Percentiles rank a stretch among this genome's conserved stretches.
Evolutionary conservation across 1,139 yeast genomes (phyloP).

Genomic region (Zygoascus sp.): DNA sequence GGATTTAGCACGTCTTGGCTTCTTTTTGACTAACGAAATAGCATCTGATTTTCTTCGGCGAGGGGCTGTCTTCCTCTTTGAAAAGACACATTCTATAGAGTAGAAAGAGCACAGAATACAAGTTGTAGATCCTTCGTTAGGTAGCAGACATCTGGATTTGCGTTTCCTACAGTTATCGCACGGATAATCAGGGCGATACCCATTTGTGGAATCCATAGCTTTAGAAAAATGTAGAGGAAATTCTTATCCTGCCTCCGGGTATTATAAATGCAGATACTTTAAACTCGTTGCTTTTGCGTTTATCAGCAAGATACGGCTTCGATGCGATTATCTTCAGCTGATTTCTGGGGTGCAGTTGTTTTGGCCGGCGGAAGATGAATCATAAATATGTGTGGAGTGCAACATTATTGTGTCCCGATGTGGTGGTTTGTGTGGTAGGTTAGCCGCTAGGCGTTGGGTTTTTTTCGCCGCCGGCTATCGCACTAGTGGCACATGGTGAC

Average conservation of each 20-base stretch:
- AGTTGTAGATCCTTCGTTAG: slow-evolving; percentile 16
- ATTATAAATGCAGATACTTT: too few species aligned
- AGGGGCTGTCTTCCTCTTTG: background rate
- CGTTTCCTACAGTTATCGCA: slow-evolving; percentile 26
- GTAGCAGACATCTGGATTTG: slow-evolving; percentile 25
- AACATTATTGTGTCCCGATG: too few species aligned
- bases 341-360: too few species aligned
- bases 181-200: slow-evolving; percentile 22
- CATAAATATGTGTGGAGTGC: background rate
- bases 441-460: too few species aligned
- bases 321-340: too few species aligned
- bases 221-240: background rate
- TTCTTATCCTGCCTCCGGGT: too few species aligned
- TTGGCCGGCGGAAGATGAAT: background rate
- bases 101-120: slow-evolving; percentile 26
- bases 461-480: background rate
- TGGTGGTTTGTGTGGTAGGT: too few species aligned
- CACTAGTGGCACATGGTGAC: too few species aligned
- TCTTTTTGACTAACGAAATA: background rate
- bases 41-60: background rate
- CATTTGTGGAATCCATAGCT: slow-evolving; percentile 1
- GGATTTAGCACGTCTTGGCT: background rate
- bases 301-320: too few species aligned
- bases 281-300: too few species aligned
- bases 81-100: slow-evolving; percentile 19